Evolutionary conservation across 1,284 basidiomycete genomes (phyloP).

Genomic region (Ceratobasidium papillatum): DNA sequence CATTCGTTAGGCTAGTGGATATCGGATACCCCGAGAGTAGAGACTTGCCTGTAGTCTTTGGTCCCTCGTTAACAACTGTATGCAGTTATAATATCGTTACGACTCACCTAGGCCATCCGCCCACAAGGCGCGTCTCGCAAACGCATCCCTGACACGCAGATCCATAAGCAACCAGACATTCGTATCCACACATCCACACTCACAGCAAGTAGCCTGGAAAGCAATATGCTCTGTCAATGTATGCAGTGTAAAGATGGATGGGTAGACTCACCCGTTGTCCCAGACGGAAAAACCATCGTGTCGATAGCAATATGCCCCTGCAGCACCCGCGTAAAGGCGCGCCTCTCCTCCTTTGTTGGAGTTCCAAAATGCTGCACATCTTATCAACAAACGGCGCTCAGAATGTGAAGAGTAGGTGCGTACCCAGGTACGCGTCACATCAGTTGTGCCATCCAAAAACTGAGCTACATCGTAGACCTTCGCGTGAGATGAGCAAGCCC

Average conservation of each 20-base stretch:
- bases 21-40: background rate
- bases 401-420: constrained; percentile 44
- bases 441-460: constrained; percentile 93
- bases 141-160: constrained; percentile 70
- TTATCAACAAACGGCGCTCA: background rate
- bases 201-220: constrained; percentile 67
- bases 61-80: background rate
- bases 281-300: constrained; percentile 83
- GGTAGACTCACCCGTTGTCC: constrained; percentile 74
- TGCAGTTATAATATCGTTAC: background rate
- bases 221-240: background rate
- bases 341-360: constrained; percentile 82
- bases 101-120: constrained; percentile 83
- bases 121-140: constrained; percentile 88
- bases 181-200: constrained; percentile 45
- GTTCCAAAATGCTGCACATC: constrained; percentile 82
- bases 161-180: constrained; percentile 22
- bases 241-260: background rate
- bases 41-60: constrained; percentile 57
- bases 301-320: constrained; percentile 97
- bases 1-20: background rate
- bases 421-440: constrained; percentile 89
- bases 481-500: background rate
- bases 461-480: constrained; percentile 64
- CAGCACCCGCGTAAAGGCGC: constrained; percentile 91